Base-by-base conservation (phyloP, 371 early-diverging fungal species). In the Quaeritorhiza haematococci region DNA sequence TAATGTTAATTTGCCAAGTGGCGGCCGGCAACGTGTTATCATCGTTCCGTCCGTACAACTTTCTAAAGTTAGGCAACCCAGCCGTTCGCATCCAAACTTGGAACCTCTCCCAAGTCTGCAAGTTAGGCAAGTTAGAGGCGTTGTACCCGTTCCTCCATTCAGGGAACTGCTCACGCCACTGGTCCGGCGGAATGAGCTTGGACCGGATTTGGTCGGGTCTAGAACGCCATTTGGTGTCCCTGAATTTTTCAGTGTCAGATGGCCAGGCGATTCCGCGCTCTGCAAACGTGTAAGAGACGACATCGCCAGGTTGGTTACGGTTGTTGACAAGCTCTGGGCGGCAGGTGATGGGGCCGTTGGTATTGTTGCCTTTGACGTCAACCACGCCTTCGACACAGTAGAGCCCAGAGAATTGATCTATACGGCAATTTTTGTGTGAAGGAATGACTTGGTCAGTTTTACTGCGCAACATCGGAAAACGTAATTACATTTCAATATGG, bases 61-160 rank as follows among this genome's bases (percentile, higher is more conserved):
- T 99, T 46, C 97, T 83, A 73, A 98, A 98, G 50, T 85, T 92
- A 41, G 98, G 96, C 55, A 98, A 76, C 0, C 96, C 96, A 5
- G 97, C 92, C 0, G 91, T 87, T 44, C 94, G 85, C 94, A 98
- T 97, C 99, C 99, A 99, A n/a, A 98, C 98, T 72, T 92, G 89
- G 61, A 98, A 88, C 44, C 87, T 79, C 73, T 97, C 90, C 73
- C 85, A 78, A 27, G 57, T 48, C 8, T 75, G 62, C 26, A 89
- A 66, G 52, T 92, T 82, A 4, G 90, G 92, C 28, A 80, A 83
- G 61, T 89, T 87, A 32, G 79, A 81, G 48, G 73, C 42, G 28
- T 73, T 72, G 21, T 79, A 79, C 17, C 80, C 80, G 27, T 67
- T 45, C 0, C 45, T 55, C 56, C 56, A 79, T 19, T 63, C 53